A percentile compares a stretch with the other conserved stretches of the same genome.
Evolutionary conservation across 169 alveolate species (phyloP).

Genomic region (Cryptosporidium tyzzeri): DNA sequence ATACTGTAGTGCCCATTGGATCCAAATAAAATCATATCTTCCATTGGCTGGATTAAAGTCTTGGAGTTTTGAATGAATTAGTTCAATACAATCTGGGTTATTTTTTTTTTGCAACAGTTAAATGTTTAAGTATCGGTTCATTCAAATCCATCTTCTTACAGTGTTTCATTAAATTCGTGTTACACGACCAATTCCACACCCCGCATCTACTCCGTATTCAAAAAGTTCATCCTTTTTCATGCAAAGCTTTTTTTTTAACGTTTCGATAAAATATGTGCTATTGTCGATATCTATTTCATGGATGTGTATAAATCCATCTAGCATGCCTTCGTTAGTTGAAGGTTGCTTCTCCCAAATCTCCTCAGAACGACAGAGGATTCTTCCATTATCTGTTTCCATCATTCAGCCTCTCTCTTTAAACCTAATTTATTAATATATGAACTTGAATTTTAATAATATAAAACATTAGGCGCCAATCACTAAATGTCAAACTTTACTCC

Average conservation of each 20-base stretch:
- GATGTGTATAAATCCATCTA: slow-evolving; percentile 67
- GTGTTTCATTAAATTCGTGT: slow-evolving; percentile 34
- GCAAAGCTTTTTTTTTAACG: slow-evolving; percentile 12
- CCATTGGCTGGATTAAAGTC: slow-evolving; percentile 32
- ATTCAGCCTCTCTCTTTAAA: background rate
- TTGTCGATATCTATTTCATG: slow-evolving; percentile 64
- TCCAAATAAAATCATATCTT: slow-evolving; percentile 74
- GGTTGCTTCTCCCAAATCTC: slow-evolving; percentile 59
- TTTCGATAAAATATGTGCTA: slow-evolving; percentile 20
- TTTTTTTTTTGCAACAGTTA: slow-evolving; percentile 40
- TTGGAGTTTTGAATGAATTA: slow-evolving; percentile 40
- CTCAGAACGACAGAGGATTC: background rate
- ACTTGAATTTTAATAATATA: background rate
- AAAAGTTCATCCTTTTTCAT: slow-evolving; percentile 11
- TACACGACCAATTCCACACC: slow-evolving; percentile 75
- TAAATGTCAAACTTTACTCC: slow-evolving; percentile 31
- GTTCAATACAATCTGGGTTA: slow-evolving; percentile 2
- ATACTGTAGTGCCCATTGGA: slow-evolving; percentile 59
- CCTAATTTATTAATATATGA: background rate
- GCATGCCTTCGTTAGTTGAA: slow-evolving; percentile 64
- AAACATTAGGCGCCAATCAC: background rate
- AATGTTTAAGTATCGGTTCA: slow-evolving; percentile 41
- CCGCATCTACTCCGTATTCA: slow-evolving; percentile 69
- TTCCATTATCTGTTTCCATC: background rate
- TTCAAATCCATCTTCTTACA: slow-evolving; percentile 52